Conservation (phyloP, 495 filamentous ascomycete species). For the Geopyxis carbonaria region DNA sequence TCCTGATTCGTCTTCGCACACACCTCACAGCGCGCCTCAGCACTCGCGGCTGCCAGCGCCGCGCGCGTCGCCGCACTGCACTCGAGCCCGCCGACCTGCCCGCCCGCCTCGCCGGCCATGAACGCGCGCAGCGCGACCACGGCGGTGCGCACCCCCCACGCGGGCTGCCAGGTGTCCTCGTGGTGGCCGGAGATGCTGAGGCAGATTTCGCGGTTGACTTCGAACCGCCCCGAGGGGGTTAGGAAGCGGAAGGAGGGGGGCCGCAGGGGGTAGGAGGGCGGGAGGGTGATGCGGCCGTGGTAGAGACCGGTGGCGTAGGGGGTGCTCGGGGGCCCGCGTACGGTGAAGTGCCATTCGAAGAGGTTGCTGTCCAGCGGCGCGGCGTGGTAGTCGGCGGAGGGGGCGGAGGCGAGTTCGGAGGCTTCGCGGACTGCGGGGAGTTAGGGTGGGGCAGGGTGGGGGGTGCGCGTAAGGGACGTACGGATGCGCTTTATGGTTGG, state of each 20-base stretch:
- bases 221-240: slow-evolving; percentile 82
- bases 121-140: slow-evolving; percentile 52
- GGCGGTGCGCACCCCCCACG: slow-evolving; percentile 80
- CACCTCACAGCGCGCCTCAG: slow-evolving; percentile 43
- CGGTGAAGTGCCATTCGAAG: slow-evolving; percentile 98
- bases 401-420: slow-evolving; percentile 56
- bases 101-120: slow-evolving; percentile 55
- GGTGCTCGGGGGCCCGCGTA: slow-evolving; percentile 75
- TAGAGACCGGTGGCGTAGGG: slow-evolving; percentile 70
- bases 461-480: slow-evolving; percentile 26
- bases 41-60: slow-evolving; percentile 46
- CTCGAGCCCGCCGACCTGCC: slow-evolving; percentile 82
- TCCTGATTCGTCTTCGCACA: slow-evolving; percentile 46
- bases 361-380: slow-evolving; percentile 70
- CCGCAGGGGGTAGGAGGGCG: slow-evolving; percentile 69
- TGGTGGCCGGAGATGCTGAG: slow-evolving; percentile 85
- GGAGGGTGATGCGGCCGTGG: slow-evolving; percentile 88
- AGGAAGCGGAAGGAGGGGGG: slow-evolving; percentile 89
- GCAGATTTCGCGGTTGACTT: slow-evolving; percentile 93
- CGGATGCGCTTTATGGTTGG: slow-evolving; percentile 66
- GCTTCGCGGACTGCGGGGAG: slow-evolving; percentile 58
- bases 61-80: slow-evolving; percentile 43
- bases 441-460: slow-evolving; percentile 19
- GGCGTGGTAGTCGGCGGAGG: slow-evolving; percentile 69
- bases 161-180: slow-evolving; percentile 96